Evolutionary conservation across 106 monocot species (phyloP).

Genomic region (Gastrodia elata): DNA sequence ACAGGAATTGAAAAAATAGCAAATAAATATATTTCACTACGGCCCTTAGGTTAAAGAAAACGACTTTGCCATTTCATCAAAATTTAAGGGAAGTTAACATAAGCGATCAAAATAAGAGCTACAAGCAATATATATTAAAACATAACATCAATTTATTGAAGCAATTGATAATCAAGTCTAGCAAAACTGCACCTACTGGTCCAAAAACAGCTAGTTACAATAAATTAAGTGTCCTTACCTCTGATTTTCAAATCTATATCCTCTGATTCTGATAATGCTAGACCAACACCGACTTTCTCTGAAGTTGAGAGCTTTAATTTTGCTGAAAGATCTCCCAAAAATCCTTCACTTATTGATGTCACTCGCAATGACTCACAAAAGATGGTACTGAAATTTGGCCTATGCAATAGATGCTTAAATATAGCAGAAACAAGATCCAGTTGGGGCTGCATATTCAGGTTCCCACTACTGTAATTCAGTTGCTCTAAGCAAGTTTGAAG

Average conservation of each 20-base stretch:
- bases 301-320: conserved; percentile 44
- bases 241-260: conserved; percentile 34
- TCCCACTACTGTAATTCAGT: conserved; percentile 25
- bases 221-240: conserved; percentile 32
- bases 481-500: conserved; percentile 65
- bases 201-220: neutral
- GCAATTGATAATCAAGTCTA: neutral
- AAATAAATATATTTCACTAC: too few species aligned
- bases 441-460: conserved; percentile 22
- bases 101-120: neutral
- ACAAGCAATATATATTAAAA: neutral
- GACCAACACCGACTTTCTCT: conserved; percentile 69
- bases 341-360: conserved; percentile 27
- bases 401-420: conserved; percentile 56
- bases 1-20: too few species aligned
- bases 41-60: too few species aligned
- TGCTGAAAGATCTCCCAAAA: conserved; percentile 52
- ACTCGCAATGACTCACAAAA: conserved; percentile 58
- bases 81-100: neutral
- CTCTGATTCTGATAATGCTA: conserved; percentile 79
- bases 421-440: conserved; percentile 36
- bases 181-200: neutral
- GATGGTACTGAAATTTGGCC: conserved; percentile 60
- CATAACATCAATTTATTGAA: neutral
- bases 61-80: neutral